These are phyloP conservation scores for Nevesoporus exiguus DNA, from an alignment of 768 basidiomycete species.

Conservation along the genomic window DNA sequence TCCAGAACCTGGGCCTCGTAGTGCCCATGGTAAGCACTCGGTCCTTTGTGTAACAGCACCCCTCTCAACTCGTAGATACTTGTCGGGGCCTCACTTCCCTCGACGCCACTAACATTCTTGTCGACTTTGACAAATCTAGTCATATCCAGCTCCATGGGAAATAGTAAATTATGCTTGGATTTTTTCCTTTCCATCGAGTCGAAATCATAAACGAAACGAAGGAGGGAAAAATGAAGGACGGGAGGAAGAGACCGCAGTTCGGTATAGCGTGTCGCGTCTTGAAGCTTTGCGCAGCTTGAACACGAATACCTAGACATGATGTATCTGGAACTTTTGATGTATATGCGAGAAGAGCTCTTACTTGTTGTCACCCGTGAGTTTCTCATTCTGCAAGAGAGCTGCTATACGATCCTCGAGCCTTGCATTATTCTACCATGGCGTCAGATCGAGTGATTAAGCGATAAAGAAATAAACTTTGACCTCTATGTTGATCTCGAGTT, in stretches of 20 bases:
- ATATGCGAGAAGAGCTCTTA: constrained; percentile 30
- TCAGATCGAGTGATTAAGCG: not conserved
- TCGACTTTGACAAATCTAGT: constrained; percentile 44
- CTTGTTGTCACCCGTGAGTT: constrained; percentile 81
- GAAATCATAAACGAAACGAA: constrained; percentile 90
- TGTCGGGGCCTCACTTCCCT: constrained; percentile 17
- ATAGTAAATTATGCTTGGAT: constrained; percentile 76
- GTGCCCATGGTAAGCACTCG: constrained; percentile 90
- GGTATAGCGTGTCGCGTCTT: constrained; percentile 77
- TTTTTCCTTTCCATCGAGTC: constrained; percentile 81
- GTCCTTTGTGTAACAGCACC: constrained; percentile 83
- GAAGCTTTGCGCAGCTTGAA: constrained; percentile 63
- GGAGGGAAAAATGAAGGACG: constrained; percentile 85
- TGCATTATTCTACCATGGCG: constrained; percentile 52
- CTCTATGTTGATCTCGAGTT: constrained; percentile 83
- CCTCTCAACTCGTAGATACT: constrained; percentile 80
- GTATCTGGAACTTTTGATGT: not conserved
- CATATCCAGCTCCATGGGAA: constrained; percentile 76
- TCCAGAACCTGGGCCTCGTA: constrained; percentile 87
- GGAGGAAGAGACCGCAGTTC: constrained; percentile 73
- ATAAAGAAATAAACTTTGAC: constrained; percentile 33
- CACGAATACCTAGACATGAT: constrained; percentile 66
- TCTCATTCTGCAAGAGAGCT: constrained; percentile 65
- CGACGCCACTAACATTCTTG: constrained; percentile 25
- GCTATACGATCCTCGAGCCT: constrained; percentile 71